Evolutionary conservation across 257 asterid genomes (phyloP).

Genomic region (Apocynum venetum): DNA sequence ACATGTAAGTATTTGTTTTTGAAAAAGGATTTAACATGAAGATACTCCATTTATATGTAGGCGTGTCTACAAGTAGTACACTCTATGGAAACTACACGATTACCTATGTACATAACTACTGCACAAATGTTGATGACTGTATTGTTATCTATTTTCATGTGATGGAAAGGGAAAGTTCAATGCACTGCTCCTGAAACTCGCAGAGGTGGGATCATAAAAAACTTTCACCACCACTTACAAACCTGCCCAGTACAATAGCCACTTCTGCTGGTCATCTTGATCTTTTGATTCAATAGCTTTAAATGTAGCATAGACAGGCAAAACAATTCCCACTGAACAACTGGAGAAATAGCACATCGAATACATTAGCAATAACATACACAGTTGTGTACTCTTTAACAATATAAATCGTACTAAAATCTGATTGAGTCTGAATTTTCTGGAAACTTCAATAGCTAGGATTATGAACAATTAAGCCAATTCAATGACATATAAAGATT

Average conservation of each 20-base stretch:
- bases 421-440: neutral
- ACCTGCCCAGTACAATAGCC: constrained; percentile 99
- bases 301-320: constrained; percentile 94
- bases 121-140: neutral
- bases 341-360: constrained; percentile 40
- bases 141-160: neutral
- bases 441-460: neutral
- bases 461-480: neutral
- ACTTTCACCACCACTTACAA: constrained; percentile 20
- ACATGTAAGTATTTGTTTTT: neutral
- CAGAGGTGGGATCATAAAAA: neutral
- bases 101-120: no score
- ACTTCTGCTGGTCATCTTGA: constrained; percentile 66
- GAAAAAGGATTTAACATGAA: neutral
- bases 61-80: neutral
- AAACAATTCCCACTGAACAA: constrained; percentile 79
- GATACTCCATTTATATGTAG: neutral
- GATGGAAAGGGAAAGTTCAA: no score
- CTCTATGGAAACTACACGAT: neutral
- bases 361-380: constrained; percentile 12
- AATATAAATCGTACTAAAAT: neutral
- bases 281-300: constrained; percentile 81
- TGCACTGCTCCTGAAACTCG: neutral
- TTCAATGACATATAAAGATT: neutral
- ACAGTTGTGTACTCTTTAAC: neutral